These are phyloP conservation scores for Gossypium turneri DNA, from an alignment of 345 rosid species.

Conservation along the genomic window DNA sequence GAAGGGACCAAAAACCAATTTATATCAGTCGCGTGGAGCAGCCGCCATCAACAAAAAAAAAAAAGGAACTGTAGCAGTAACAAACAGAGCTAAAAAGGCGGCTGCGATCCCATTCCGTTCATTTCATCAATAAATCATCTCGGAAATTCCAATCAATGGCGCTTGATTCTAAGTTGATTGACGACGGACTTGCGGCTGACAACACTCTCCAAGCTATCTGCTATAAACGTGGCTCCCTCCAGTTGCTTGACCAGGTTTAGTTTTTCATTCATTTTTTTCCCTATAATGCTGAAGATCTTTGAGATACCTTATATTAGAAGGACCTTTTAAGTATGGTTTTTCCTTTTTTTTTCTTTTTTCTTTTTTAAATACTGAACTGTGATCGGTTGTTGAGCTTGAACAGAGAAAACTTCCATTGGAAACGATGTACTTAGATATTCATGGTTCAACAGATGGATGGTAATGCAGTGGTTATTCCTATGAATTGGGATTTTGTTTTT, in stretches of 20 bases:
- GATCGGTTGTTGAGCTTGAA: slow-evolving; percentile 13
- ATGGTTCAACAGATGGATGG: slow-evolving; percentile 77
- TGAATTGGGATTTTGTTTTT: not conserved
- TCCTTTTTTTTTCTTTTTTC: not conserved
- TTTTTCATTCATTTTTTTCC: not conserved
- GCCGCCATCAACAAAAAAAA: not conserved
- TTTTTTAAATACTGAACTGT: not conserved
- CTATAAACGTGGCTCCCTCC: slow-evolving; percentile 67
- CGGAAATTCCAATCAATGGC: slow-evolving; percentile 20
- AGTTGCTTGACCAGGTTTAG: slow-evolving; percentile 61
- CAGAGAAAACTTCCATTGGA: slow-evolving; percentile 91
- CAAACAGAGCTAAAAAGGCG: not conserved
- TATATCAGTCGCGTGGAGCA: not conserved
- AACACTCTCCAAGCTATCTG: slow-evolving; percentile 52
- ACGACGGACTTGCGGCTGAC: slow-evolving; percentile 8
- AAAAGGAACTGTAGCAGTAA: not conserved
- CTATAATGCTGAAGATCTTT: not conserved
- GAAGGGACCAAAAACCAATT: not conserved
- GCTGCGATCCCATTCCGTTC: not conserved
- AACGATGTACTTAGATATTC: slow-evolving; percentile 56
- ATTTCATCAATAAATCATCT: not conserved
- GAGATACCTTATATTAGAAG: not conserved
- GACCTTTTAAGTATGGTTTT: not conserved
- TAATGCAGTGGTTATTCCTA: slow-evolving; percentile 16
- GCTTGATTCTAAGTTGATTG: slow-evolving; percentile 9